Percentiles rank a stretch among this genome's conserved stretches.
Evolutionary conservation across 805 yeast genomes (phyloP).

Genomic region (Spathaspora gorwiae): DNA sequence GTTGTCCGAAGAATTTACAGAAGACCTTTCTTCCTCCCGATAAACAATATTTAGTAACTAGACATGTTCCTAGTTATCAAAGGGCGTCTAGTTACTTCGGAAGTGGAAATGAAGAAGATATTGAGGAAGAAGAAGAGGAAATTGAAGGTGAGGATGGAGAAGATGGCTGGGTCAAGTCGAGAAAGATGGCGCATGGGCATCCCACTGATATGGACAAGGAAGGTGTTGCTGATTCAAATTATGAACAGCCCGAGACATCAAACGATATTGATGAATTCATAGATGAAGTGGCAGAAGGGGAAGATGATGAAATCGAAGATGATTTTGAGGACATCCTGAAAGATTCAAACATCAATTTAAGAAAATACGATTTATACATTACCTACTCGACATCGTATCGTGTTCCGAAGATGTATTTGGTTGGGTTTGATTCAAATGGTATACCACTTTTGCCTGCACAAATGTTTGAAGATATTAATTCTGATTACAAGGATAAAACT

Average conservation of each 20-base stretch:
- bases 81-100: conserved; percentile 59
- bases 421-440: conserved; percentile 82
- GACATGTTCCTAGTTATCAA: conserved; percentile 81
- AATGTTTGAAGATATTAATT: conserved; percentile 92
- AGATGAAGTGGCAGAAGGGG: conserved; percentile 40
- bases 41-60: conserved; percentile 83
- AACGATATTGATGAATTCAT: conserved; percentile 46
- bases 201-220: background rate
- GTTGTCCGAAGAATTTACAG: conserved; percentile 28
- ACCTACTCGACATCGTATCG: conserved; percentile 92
- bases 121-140: conserved; percentile 43
- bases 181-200: conserved; percentile 1
- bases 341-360: conserved; percentile 28
- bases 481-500: conserved; percentile 91
- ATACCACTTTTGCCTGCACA: conserved; percentile 79
- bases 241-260: conserved; percentile 11
- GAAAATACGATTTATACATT: conserved; percentile 85
- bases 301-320: conserved; percentile 22
- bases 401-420: conserved; percentile 90
- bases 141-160: conserved; percentile 38
- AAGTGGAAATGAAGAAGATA: conserved; percentile 36
- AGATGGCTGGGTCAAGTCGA: conserved; percentile 57
- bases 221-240: conserved; percentile 27
- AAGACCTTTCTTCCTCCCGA: conserved; percentile 77
- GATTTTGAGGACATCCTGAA: conserved; percentile 32